Evolutionary conservation across 2,329 filamentous ascomycete species (phyloP).

Genomic region (Hypoxylon sp.): DNA sequence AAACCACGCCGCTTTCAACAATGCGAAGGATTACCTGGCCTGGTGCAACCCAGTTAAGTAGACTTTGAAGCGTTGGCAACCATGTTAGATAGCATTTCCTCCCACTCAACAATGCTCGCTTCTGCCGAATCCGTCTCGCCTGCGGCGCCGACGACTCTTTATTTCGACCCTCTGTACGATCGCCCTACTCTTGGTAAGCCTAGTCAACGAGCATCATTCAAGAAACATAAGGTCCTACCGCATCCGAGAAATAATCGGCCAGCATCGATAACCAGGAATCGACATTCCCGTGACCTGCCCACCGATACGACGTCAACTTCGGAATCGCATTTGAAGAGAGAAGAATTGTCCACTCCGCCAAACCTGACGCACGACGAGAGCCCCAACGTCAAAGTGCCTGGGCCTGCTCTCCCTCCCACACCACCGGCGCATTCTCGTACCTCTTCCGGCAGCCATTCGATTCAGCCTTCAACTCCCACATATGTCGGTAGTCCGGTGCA

Average conservation of each 20-base stretch:
- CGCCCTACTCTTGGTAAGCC: conserved; percentile 46
- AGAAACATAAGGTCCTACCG: conserved; percentile 57
- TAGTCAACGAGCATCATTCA: conserved; percentile 53
- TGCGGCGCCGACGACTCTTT: conserved; percentile 48
- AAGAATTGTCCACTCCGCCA: conserved; percentile 53
- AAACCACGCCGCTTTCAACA: conserved; percentile 27
- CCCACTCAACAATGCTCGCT: conserved; percentile 49
- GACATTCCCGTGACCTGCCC: conserved; percentile 44
- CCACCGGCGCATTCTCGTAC: conserved; percentile 72
- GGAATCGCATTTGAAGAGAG: conserved; percentile 51
- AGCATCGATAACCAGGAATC: conserved; percentile 30
- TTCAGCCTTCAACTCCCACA: conserved; percentile 58
- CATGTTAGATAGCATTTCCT: conserved; percentile 30
- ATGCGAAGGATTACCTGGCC: conserved; percentile 43
- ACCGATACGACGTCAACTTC: conserved; percentile 50
- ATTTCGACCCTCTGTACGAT: conserved; percentile 50
- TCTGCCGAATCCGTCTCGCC: conserved; percentile 49
- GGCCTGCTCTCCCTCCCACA: conserved; percentile 71
- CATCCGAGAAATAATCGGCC: conserved; percentile 52
- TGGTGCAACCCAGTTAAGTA: conserved; percentile 44
- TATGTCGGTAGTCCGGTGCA: conserved; percentile 56
- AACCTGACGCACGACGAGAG: conserved; percentile 60
- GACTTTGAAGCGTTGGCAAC: conserved; percentile 30
- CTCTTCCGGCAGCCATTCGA: conserved; percentile 66
- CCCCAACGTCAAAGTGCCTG: conserved; percentile 56